A percentile compares a stretch with the other conserved stretches of the same genome.
phyloP scores from a whole-genome alignment of 441 rosid species.

The Breynia disticha region DNA sequence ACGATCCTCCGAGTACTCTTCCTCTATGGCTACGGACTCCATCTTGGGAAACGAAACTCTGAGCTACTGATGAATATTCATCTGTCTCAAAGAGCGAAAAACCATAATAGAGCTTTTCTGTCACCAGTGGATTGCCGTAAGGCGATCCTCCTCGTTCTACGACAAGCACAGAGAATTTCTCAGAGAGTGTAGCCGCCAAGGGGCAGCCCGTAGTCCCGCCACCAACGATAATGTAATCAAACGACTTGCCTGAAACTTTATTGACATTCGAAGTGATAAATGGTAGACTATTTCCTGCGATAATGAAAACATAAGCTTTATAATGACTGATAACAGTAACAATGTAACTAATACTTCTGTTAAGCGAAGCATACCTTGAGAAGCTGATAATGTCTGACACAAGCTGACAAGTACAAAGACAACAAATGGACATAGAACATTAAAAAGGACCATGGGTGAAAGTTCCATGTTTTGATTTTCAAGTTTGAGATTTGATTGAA shows the following conservation, averaged over 20 bases:
- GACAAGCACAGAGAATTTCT: constrained; percentile 49
- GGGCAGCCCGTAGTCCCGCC: constrained; percentile 74
- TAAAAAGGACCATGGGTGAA: constrained; percentile 6
- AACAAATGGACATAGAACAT: constrained; percentile 12
- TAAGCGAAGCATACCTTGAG: constrained; percentile 28
- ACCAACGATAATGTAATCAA: constrained; percentile 58
- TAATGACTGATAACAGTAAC: background rate
- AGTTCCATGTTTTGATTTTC: constrained; percentile 12
- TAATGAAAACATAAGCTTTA: background rate
- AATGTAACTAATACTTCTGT: background rate
- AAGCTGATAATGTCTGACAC: constrained; percentile 13
- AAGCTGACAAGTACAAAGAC: constrained; percentile 12
- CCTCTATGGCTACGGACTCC: constrained; percentile 50
- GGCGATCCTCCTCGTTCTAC: constrained; percentile 65
- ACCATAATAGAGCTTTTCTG: constrained; percentile 34
- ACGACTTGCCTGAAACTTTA: constrained; percentile 54
- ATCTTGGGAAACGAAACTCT: constrained; percentile 45
- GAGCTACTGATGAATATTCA: constrained; percentile 48
- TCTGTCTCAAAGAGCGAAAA: constrained; percentile 44
- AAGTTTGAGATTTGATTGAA: background rate
- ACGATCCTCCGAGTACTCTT: constrained; percentile 69
- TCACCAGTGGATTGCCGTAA: constrained; percentile 43
- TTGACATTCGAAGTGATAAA: constrained; percentile 48
- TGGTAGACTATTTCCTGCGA: constrained; percentile 34
- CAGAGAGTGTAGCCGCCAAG: constrained; percentile 56